Evolutionary conservation across 306 rosid species (phyloP).

Genomic region (Quercus bicolor): DNA sequence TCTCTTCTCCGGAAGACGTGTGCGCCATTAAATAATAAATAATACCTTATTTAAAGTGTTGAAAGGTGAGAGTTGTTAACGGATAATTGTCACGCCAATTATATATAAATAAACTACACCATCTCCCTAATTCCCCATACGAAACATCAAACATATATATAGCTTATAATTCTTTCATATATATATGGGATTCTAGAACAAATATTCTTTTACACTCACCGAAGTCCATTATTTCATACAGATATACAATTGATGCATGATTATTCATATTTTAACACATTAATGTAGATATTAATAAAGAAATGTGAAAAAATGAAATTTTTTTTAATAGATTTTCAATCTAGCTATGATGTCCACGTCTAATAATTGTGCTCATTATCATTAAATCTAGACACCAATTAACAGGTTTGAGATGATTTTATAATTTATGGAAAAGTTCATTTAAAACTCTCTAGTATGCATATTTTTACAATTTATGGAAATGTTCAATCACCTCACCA

Average conservation of each 20-base stretch:
- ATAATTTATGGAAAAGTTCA: background rate
- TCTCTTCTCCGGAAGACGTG: conserved; percentile 42
- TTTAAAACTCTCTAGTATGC: background rate
- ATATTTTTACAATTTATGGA: background rate
- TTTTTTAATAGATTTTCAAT: background rate
- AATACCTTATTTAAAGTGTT: conserved; percentile 11
- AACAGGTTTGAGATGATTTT: no score
- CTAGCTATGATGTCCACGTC: background rate
- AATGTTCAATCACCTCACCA: background rate
- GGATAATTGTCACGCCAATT: conserved; percentile 16
- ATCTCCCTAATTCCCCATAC: conserved; percentile 12
- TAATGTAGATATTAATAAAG: no score
- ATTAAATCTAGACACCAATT: rapidly evolving
- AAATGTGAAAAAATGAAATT: no score
- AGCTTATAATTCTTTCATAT: no score
- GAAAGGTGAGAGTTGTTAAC: conserved; percentile 19
- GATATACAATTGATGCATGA: no score
- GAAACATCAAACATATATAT: background rate
- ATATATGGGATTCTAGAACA: no score
- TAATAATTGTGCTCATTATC: background rate
- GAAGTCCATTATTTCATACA: no score
- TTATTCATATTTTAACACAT: no score
- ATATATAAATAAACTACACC: conserved; percentile 33
- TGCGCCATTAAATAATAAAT: conserved; percentile 15
- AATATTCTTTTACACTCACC: no score